Conservation (phyloP, 2,329 filamentous ascomycete genomes). For the Simplicillium sp. region DNA sequence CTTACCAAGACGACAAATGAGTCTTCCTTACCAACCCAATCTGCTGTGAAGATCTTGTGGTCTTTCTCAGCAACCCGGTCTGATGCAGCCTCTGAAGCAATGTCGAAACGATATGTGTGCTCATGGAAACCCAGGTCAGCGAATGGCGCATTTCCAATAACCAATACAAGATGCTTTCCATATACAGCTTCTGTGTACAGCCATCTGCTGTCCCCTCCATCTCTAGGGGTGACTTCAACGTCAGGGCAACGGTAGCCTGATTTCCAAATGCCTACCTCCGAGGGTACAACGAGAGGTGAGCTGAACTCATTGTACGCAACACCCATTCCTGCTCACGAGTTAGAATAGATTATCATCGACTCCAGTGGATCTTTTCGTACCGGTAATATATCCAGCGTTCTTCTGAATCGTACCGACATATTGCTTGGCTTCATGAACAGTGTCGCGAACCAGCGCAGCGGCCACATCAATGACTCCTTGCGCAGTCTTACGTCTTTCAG, state of each 20-base stretch:
- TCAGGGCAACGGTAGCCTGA: constrained; percentile 28
- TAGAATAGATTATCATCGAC: too few species aligned
- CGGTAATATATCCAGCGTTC: constrained; percentile 38
- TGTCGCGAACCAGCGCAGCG: constrained; percentile 34
- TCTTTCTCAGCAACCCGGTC: neutral
- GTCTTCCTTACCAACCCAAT: constrained; percentile 16
- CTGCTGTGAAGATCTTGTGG: constrained; percentile 15
- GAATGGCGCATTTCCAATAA: constrained; percentile 5
- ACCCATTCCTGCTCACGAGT: constrained; percentile 33
- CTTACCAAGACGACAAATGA: constrained; percentile 23
- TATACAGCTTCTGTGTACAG: constrained; percentile 22
- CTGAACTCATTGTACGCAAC: constrained; percentile 25
- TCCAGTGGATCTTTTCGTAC: constrained; percentile 16
- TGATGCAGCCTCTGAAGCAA: neutral
- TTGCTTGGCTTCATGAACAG: constrained; percentile 29
- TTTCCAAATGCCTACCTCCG: constrained; percentile 23
- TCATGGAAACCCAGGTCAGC: neutral
- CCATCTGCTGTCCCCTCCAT: constrained; percentile 10
- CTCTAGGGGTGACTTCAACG: constrained; percentile 10
- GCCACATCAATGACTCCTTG: constrained; percentile 36
- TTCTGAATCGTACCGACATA: constrained; percentile 37
- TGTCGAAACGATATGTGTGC: constrained; percentile 1
- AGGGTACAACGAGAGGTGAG: constrained; percentile 23
- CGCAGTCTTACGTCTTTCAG: constrained; percentile 31
- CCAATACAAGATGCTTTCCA: constrained; percentile 20